Percentiles rank a stretch among this genome's conserved stretches.
Evolutionary conservation across 169 alveolate genomes (phyloP).

Genomic region (Plasmodium blacklocki): DNA sequence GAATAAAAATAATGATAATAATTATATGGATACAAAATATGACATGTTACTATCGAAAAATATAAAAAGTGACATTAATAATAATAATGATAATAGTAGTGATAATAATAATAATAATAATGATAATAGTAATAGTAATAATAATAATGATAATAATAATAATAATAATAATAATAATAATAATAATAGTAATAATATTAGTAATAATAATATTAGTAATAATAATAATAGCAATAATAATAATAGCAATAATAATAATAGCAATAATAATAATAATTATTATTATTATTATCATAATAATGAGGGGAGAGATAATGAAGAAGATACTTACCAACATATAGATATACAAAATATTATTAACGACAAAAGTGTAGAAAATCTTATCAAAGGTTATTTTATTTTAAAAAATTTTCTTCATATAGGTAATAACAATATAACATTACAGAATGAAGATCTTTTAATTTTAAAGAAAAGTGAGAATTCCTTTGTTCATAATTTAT

Average conservation of each 20-base stretch:
- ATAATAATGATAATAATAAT: background rate
- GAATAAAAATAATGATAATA: constrained; percentile 25
- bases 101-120: background rate
- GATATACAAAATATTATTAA: constrained; percentile 48
- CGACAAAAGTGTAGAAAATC: constrained; percentile 34
- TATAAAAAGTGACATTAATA: background rate
- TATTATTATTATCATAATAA: too few species aligned
- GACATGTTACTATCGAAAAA: background rate
- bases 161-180: background rate
- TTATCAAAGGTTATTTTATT: constrained; percentile 49
- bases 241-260: background rate
- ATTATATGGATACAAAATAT: constrained; percentile 13
- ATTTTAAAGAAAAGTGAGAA: constrained; percentile 30
- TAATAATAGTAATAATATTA: too few species aligned
- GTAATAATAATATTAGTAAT: background rate
- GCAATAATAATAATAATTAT: background rate
- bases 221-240: background rate
- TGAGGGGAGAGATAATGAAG: background rate
- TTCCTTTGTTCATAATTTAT: constrained; percentile 20
- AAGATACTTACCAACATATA: background rate
- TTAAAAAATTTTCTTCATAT: constrained; percentile 32
- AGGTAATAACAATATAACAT: constrained; percentile 13
- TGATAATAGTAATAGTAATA: background rate
- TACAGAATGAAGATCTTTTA: constrained; percentile 53
- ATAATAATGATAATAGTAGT: background rate